A percentile compares a stretch with the other conserved stretches of the same genome.
Evolutionary conservation across 2,329 filamentous ascomycete genomes (phyloP).

Genomic region (Aspergillus piperis): DNA sequence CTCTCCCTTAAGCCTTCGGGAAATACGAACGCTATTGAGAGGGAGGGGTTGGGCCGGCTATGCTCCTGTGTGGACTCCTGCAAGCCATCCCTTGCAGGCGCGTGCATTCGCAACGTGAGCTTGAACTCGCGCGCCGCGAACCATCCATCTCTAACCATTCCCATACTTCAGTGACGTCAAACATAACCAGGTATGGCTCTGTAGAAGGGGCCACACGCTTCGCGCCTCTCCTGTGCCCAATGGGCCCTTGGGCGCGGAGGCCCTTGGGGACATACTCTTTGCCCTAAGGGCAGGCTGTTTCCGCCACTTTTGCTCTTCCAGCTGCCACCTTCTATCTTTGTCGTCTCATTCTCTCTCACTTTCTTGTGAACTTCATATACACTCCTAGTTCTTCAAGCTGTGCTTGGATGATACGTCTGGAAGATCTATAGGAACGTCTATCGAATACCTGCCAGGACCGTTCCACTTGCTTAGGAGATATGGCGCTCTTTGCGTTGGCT

Average conservation of each 20-base stretch:
- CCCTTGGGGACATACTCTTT: slow-evolving; percentile 25
- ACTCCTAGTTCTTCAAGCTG: background rate
- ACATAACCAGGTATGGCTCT: slow-evolving; percentile 44
- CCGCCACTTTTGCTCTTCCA: slow-evolving; percentile 19
- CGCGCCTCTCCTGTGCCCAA: slow-evolving; percentile 35
- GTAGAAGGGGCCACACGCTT: slow-evolving; percentile 33
- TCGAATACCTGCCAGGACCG: slow-evolving; percentile 17
- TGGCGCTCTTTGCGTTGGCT: slow-evolving; percentile 30
- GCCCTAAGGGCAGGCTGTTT: slow-evolving; percentile 24
- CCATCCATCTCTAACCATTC: slow-evolving; percentile 31
- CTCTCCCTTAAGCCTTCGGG: slow-evolving; percentile 22
- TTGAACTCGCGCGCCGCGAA: slow-evolving; percentile 25
- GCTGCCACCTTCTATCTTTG: slow-evolving; percentile 15
- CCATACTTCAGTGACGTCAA: slow-evolving; percentile 41
- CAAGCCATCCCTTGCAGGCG: slow-evolving; percentile 37
- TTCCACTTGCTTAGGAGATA: slow-evolving; percentile 22
- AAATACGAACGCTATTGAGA: slow-evolving; percentile 18
- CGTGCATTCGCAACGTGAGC: slow-evolving; percentile 35
- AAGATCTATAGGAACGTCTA: slow-evolving; percentile 13
- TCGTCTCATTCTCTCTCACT: slow-evolving; percentile 11
- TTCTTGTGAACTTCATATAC: background rate
- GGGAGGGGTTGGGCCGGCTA: slow-evolving; percentile 24
- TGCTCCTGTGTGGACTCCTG: slow-evolving; percentile 24
- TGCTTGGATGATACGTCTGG: slow-evolving; percentile 6
- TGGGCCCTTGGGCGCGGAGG: slow-evolving; percentile 32